A percentile compares a stretch with the other conserved stretches of the same genome.
Evolutionary conservation across 2,329 filamentous ascomycete species (phyloP).

Genomic region (Fusarium pseudocircinatum): DNA sequence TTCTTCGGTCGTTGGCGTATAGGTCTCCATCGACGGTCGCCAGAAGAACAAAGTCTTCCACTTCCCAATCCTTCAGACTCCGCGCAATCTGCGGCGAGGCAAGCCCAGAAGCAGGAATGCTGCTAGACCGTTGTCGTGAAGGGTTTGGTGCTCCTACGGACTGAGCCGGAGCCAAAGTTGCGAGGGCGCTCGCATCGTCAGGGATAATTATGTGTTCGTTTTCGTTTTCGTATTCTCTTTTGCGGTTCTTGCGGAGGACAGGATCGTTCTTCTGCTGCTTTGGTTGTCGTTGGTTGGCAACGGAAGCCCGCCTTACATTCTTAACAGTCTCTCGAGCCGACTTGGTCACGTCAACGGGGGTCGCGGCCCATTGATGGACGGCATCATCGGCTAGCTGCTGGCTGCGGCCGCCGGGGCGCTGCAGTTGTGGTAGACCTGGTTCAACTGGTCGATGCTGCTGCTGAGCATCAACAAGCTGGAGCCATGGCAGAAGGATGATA

Average conservation of each 20-base stretch:
- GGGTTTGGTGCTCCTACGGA: slow-evolving; percentile 91
- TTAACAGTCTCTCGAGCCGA: slow-evolving; percentile 43
- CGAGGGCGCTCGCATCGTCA: slow-evolving; percentile 91
- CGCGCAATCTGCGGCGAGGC: slow-evolving; percentile 92
- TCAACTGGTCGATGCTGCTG: slow-evolving; percentile 62
- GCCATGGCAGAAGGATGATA: slow-evolving; percentile 65
- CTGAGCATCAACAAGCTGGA: slow-evolving; percentile 68
- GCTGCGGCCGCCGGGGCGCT: slow-evolving; percentile 39
- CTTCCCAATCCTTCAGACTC: slow-evolving; percentile 99
- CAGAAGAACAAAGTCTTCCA: slow-evolving; percentile 99
- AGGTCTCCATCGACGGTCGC: slow-evolving; percentile 99
- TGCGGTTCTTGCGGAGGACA: slow-evolving; percentile 47
- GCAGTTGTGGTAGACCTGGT: slow-evolving; percentile 30
- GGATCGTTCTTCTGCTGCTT: slow-evolving; percentile 37
- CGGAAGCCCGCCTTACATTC: slow-evolving; percentile 39
- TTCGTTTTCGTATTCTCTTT: slow-evolving; percentile 44
- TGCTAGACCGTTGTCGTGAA: slow-evolving; percentile 69
- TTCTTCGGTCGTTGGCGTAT: slow-evolving; percentile 88
- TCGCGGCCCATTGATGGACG: slow-evolving; percentile 46
- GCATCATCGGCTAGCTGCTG: slow-evolving; percentile 44
- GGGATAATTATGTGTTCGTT: slow-evolving; percentile 51
- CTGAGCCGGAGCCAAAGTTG: slow-evolving; percentile 95
- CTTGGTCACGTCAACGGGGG: slow-evolving; percentile 44
- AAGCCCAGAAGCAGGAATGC: slow-evolving; percentile 70
- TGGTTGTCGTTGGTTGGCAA: slow-evolving; percentile 42